Evolutionary conservation across 352 stramenopile genomes (phyloP), one percentile per base, ranked within the genome.

Genomic region (Phytophthora sp.): DNA sequence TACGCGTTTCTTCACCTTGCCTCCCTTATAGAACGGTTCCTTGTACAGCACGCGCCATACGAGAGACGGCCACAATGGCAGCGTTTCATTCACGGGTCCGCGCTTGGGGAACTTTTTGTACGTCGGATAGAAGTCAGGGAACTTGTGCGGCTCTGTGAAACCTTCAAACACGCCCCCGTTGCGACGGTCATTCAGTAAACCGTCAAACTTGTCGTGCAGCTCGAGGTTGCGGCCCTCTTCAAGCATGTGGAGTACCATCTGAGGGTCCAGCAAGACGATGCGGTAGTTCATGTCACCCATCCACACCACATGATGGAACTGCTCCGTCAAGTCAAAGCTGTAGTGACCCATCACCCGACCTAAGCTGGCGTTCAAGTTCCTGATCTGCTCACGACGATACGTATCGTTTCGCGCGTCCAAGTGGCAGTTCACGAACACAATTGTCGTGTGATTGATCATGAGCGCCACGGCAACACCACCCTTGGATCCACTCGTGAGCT

Each of bases 291-390:
- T 81, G 53, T 97, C 88, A 16, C 89, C 89, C 82, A 94, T 94
- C 89, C 89, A 97, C 7, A 97, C 79, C 2, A 97, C 81, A 56
- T 97, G 88, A 72, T 97, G 88, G 66, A 96, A 95, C 64, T 95
- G 84, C 63, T 94, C 82, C 6, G 84, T 94, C 9, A 97, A 57
- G 50, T 95, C 86, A 47, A 93, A 95, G 57, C 71, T 89, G 50
- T 77, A 71, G 57, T 93, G 83, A 13, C 88, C 89, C 79, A 97
- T 92, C 18, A 92, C 71, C 29, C 80, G 83, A 38, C 88, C 88
- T 12, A 97, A 62, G 41, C 84, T 86, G 1, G 82, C 79, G 38
- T 94, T 90, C 52, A 96, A 66, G 35, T 84, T 91, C 21, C 82
- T 69, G 59, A 94, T 93, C 72, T 97, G 89, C 29, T 95, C 82